Evolutionary conservation across 139 green algal genomes (phyloP), one percentile per base, ranked within the genome.

Genomic region (Monoraphidium neglectum): DNA sequence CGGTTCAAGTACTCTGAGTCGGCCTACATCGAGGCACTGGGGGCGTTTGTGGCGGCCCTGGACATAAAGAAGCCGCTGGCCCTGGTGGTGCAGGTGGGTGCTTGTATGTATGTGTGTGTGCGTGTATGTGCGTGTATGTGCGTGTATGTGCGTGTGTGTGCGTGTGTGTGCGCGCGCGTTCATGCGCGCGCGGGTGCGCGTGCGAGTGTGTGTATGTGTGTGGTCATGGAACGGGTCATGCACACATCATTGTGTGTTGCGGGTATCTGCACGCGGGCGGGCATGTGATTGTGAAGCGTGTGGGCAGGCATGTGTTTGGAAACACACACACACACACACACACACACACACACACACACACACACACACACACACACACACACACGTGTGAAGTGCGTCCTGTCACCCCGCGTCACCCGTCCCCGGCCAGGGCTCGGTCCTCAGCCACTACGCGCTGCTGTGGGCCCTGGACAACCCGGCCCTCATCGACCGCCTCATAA

Each of bases 371-470:
- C 43, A 51, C 8, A 51, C 43, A 12, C 43, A 12, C 43, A 51
- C n/a, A n/a, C n/a, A 15, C 32, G 4, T 65, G 28, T 26, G 59
- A 28, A 65, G 59, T 40, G 59, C 59, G 35, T 65, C 56, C 54
- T 33, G 54, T 62, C 54, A 26, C 24, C 54, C 12, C 12, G 23
- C 32, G 69, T n/a, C 46, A 28, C 16, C 30, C 63, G 49, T 59
- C 36, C 35, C 6, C 6, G 26, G 26, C 32, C 83, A 95, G 76
- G 91, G 91, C 35, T 96, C 79, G 72, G 72, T 96, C 5, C 73
- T 94, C 16, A 79, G 84, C 0, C 90, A 96, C 81, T 93, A 91
- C 65, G 91, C 65, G 13, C 65, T 95, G 77, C 77, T 92, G 61
- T 95, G 84, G 46, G 91, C 91, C 1, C 66, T 84, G 26, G 53